phyloP scores from a whole-genome alignment of 176 grass and related monocot genomes.

The Phoenix dactylifera region DNA sequence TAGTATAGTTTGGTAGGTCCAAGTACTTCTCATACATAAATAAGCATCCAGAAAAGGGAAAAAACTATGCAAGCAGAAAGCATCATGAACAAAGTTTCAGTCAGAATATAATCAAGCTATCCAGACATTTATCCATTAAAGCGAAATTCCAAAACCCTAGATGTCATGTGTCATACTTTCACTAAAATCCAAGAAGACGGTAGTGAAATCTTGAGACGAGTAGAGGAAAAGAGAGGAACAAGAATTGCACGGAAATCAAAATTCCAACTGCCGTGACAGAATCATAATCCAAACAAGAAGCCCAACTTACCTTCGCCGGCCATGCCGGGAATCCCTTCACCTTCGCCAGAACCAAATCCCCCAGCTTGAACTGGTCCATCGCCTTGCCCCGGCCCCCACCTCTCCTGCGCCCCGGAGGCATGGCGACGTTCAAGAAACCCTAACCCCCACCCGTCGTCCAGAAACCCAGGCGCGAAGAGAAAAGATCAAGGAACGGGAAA shows the following conservation, averaged over 20 bases:
- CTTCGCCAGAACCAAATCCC: slow-evolving; percentile 91
- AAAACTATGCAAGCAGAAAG: too few species aligned
- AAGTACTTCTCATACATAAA: too few species aligned
- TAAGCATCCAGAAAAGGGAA: too few species aligned
- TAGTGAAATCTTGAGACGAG: neutral
- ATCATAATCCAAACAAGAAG: neutral
- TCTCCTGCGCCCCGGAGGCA: slow-evolving; percentile 58
- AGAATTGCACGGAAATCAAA: neutral
- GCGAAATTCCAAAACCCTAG: too few species aligned
- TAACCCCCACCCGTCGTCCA: slow-evolving; percentile 37
- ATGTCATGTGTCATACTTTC: too few species aligned
- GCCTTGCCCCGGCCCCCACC: slow-evolving; percentile 55
- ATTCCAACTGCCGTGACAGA: neutral
- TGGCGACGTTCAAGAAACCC: slow-evolving; percentile 33
- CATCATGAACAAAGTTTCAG: too few species aligned
- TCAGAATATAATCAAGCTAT: too few species aligned
- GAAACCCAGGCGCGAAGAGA: neutral
- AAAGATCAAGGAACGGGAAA: slow-evolving; percentile 20
- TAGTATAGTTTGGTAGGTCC: too few species aligned
- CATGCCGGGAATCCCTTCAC: slow-evolving; percentile 92
- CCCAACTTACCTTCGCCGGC: slow-evolving; percentile 69
- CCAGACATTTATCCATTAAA: too few species aligned
- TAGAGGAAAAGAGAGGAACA: neutral
- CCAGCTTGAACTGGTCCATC: slow-evolving; percentile 52
- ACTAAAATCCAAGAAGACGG: too few species aligned